Evolutionary conservation across 345 rosid genomes (phyloP).

Genomic region (Lepidium africanum): DNA sequence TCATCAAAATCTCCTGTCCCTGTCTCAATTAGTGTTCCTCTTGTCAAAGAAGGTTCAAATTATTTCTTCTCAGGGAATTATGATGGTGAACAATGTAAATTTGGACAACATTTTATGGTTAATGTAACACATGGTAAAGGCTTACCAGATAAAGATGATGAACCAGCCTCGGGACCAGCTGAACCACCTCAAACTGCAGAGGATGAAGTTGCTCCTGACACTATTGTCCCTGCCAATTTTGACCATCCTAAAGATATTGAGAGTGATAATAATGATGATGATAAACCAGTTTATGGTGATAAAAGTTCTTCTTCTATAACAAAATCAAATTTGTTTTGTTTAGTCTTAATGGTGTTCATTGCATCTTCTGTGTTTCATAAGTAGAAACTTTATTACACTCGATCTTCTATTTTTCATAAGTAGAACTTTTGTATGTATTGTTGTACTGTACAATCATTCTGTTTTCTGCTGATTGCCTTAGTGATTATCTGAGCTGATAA

Average conservation of each 20-base stretch:
- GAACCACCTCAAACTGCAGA: constrained; percentile 36
- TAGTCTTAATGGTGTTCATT: constrained; percentile 23
- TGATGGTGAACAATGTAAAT: constrained; percentile 81
- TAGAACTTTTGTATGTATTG: background rate
- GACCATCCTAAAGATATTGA: constrained; percentile 46
- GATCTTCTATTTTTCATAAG: background rate
- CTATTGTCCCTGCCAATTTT: constrained; percentile 60
- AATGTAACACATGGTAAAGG: constrained; percentile 80
- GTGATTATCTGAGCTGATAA: background rate
- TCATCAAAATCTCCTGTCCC: constrained; percentile 53
- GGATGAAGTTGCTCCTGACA: constrained; percentile 68
- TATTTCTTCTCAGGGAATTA: constrained; percentile 84
- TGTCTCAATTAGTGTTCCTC: constrained; percentile 58
- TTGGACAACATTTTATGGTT: constrained; percentile 59
- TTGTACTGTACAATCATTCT: background rate
- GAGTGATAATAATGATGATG: constrained; percentile 23
- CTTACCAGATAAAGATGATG: constrained; percentile 31
- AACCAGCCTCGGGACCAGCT: constrained; percentile 49
- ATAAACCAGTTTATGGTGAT: background rate
- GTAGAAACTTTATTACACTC: background rate
- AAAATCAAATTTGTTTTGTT: constrained; percentile 19
- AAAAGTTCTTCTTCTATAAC: constrained; percentile 29
- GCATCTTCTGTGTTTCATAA: background rate
- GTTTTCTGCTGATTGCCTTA: background rate
- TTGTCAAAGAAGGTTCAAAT: constrained; percentile 58